Conservation (phyloP, 768 basidiomycete species). For the Rhodocollybia butyracea region DNA sequence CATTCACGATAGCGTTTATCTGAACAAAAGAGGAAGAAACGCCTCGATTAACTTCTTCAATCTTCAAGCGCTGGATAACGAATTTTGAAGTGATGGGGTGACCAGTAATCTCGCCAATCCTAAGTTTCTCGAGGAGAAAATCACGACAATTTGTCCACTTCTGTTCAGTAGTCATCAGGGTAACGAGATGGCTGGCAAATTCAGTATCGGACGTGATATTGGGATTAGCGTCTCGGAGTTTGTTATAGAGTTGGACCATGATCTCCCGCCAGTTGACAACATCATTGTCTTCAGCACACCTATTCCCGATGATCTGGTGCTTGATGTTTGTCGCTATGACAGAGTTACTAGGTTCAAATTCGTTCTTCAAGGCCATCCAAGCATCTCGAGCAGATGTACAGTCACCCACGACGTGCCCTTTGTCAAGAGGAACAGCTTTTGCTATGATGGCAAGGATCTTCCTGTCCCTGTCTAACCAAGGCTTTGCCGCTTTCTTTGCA, state of each 20-base stretch:
- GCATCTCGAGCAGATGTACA: conserved; percentile 9
- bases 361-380: conserved; percentile 13
- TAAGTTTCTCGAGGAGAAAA: background rate
- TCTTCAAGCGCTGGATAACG: background rate
- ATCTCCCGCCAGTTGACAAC: background rate
- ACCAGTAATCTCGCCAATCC: background rate
- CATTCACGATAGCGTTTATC: background rate
- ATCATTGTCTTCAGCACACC: background rate
- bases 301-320: conserved; percentile 8
- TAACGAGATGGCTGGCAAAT: conserved; percentile 8
- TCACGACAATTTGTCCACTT: background rate
- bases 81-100: background rate
- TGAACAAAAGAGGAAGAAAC: background rate
- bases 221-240: background rate
- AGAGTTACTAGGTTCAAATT: conserved; percentile 11
- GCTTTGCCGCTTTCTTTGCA: conserved; percentile 11
- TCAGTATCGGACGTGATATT: conserved; percentile 6
- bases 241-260: background rate
- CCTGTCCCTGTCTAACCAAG: conserved; percentile 11
- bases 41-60: background rate
- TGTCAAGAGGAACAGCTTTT: conserved; percentile 8
- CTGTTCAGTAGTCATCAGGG: conserved; percentile 4
- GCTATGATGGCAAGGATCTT: conserved; percentile 12
- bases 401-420: conserved; percentile 11
- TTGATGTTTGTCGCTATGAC: conserved; percentile 8